Percentiles rank a stretch among this genome's conserved stretches.
Conservation (phyloP, 2,329 filamentous ascomycete species). For the Hysterium pulicare region DNA sequence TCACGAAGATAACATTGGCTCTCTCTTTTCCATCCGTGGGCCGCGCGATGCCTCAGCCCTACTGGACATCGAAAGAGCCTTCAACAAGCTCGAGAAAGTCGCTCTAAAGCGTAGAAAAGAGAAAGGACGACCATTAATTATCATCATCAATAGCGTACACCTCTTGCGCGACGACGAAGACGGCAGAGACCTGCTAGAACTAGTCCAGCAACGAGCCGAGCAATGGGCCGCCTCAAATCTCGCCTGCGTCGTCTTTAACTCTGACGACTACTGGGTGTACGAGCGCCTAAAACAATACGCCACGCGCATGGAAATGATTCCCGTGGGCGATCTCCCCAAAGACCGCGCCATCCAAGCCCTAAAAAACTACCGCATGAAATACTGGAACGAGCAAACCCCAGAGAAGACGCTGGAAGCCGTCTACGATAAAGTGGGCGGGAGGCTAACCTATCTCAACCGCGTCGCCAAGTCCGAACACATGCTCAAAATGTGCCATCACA, state of each 20-base stretch:
- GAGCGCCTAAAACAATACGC: conserved; percentile 89
- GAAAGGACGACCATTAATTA: conserved; percentile 68
- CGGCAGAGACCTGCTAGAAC: conserved; percentile 87
- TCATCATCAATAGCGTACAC: conserved; percentile 94
- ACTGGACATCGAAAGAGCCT: conserved; percentile 89
- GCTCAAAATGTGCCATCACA: conserved; percentile 70
- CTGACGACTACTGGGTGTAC: conserved; percentile 98
- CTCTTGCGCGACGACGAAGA: conserved; percentile 87
- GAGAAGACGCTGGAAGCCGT: conserved; percentile 65
- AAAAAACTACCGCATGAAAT: conserved; percentile 73
- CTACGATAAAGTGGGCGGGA: conserved; percentile 82
- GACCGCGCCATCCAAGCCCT: conserved; percentile 72
- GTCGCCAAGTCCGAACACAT: conserved; percentile 86
- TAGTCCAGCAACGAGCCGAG: conserved; percentile 92
- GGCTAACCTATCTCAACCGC: conserved; percentile 80
- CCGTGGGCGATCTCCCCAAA: conserved; percentile 80
- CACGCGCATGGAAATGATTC: conserved; percentile 90
- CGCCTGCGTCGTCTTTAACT: conserved; percentile 91
- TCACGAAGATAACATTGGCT: conserved; percentile 96
- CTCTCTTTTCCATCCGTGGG: conserved; percentile 89
- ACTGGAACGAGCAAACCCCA: conserved; percentile 62
- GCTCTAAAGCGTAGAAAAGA: conserved; percentile 66
- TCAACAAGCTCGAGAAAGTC: conserved; percentile 98
- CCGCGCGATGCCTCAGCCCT: conserved; percentile 89
- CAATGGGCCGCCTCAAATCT: conserved; percentile 92